These are phyloP conservation scores for Polychaeton citri DNA, from an alignment of 2,329 filamentous ascomycete genomes.

Conservation along the genomic window DNA sequence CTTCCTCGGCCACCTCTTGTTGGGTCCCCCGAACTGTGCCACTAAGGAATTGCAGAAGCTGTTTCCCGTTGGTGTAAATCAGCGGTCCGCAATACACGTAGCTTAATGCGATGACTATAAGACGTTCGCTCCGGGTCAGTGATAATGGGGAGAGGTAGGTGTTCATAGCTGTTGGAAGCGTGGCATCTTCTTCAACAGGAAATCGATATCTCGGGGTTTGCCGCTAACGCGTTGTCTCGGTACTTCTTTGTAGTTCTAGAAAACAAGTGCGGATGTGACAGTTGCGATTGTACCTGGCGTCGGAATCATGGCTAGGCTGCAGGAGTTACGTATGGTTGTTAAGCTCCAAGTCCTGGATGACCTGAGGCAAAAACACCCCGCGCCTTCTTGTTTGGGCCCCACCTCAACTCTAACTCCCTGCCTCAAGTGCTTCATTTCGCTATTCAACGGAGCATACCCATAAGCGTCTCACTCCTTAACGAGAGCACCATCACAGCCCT, in stretches of 20 bases:
- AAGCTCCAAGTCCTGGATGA: too few relatives aligned
- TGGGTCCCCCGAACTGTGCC: slow-evolving; percentile 7
- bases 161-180: background rate
- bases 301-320: too few relatives aligned
- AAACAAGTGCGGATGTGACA: too few relatives aligned
- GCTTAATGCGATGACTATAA: slow-evolving; percentile 19
- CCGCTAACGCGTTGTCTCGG: too few relatives aligned
- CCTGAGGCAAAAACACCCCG: background rate
- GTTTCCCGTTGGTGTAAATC: slow-evolving; percentile 13
- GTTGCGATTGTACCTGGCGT: too few relatives aligned
- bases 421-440: slow-evolving; percentile 1
- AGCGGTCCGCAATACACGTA: slow-evolving; percentile 19
- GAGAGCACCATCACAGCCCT: too few relatives aligned
- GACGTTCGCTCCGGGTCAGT: slow-evolving; percentile 20
- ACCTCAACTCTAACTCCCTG: slow-evolving; percentile 2
- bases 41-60: slow-evolving; percentile 12
- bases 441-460: background rate
- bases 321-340: too few relatives aligned
- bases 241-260: too few relatives aligned
- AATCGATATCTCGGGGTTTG: too few relatives aligned
- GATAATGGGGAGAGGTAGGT: slow-evolving; percentile 5
- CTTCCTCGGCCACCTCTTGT: slow-evolving; percentile 10
- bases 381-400: background rate
- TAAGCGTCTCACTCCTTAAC: too few relatives aligned
- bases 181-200: background rate